phyloP scores from a whole-genome alignment of 2,329 filamentous ascomycete genomes.

The Cadophora gregata region DNA sequence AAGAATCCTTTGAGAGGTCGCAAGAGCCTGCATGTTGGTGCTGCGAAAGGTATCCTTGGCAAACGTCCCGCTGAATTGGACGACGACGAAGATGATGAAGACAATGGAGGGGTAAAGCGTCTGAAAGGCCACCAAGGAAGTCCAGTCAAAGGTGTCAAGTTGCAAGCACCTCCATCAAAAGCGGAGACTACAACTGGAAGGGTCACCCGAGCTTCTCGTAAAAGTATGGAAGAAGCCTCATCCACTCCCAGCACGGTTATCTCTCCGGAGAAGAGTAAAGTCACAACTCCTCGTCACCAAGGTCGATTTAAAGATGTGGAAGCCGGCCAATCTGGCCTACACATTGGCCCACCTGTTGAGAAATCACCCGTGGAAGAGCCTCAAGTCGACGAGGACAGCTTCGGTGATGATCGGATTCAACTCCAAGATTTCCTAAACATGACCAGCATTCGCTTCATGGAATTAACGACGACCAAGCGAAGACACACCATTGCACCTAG shows the following conservation, averaged over 20 bases:
- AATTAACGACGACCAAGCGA: conserved; percentile 93
- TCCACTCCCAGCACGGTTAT: conserved; percentile 51
- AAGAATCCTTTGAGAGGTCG: conserved; percentile 69
- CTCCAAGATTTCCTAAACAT: conserved; percentile 92
- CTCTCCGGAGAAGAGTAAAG: conserved; percentile 55
- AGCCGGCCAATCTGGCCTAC: conserved; percentile 46
- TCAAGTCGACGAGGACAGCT: conserved; percentile 48
- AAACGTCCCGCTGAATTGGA: conserved; percentile 78
- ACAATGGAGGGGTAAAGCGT: conserved; percentile 68
- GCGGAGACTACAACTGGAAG: conserved; percentile 70
- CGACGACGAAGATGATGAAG: conserved; percentile 64
- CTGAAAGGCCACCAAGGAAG: conserved; percentile 75
- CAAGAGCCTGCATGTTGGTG: conserved; percentile 79
- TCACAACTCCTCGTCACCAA: conserved; percentile 63
- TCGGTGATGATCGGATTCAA: conserved; percentile 68
- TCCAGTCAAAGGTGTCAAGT: conserved; percentile 75
- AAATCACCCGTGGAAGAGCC: conserved; percentile 54
- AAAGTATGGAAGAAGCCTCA: conserved; percentile 52
- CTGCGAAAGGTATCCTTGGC: conserved; percentile 74
- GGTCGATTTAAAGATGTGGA: conserved; percentile 60
- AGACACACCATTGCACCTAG: conserved; percentile 77
- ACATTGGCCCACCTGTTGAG: conserved; percentile 50
- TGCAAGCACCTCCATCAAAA: conserved; percentile 72
- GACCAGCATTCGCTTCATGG: conserved; percentile 98
- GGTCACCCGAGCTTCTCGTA: conserved; percentile 55